A percentile compares a stretch with the other conserved stretches of the same genome.
Conservation (phyloP, 768 basidiomycete genomes). For the Gelatoporia subvermispora region DNA sequence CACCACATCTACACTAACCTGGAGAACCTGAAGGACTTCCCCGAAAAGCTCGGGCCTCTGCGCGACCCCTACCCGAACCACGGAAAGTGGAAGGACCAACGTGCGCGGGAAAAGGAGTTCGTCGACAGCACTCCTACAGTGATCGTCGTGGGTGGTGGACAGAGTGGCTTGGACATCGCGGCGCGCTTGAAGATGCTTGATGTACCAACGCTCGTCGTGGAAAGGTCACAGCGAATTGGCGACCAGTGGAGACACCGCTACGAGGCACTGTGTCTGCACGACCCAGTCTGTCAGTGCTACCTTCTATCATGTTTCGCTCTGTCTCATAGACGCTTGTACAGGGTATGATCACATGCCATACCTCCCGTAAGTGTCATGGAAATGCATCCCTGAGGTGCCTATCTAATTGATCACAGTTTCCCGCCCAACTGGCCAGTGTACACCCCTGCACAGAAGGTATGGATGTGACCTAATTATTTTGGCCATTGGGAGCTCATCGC, state of each 20-base stretch:
- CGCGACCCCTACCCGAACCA: slow-evolving; percentile 31
- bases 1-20: slow-evolving; percentile 46
- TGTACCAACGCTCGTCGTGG: slow-evolving; percentile 50
- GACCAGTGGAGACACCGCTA: slow-evolving; percentile 67
- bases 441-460: slow-evolving; percentile 48
- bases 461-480: neutral
- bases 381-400: too few species aligned
- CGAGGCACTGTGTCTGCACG: slow-evolving; percentile 61
- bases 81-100: slow-evolving; percentile 38
- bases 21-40: slow-evolving; percentile 43
- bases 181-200: slow-evolving; percentile 55
- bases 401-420: slow-evolving; percentile 34
- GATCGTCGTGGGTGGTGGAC: slow-evolving; percentile 47
- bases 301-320: neutral
- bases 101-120: slow-evolving; percentile 33
- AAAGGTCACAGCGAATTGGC: slow-evolving; percentile 55
- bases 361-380: slow-evolving; percentile 42
- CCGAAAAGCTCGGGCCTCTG: slow-evolving; percentile 33
- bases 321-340: slow-evolving; percentile 5
- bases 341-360: slow-evolving; percentile 50
- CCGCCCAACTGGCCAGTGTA: slow-evolving; percentile 57
- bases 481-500: too few species aligned
- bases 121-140: slow-evolving; percentile 45
- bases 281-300: slow-evolving; percentile 53
- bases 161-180: slow-evolving; percentile 50